Conservation (phyloP, 164 flowering plant genomes). For the Vitis riparia region DNA sequence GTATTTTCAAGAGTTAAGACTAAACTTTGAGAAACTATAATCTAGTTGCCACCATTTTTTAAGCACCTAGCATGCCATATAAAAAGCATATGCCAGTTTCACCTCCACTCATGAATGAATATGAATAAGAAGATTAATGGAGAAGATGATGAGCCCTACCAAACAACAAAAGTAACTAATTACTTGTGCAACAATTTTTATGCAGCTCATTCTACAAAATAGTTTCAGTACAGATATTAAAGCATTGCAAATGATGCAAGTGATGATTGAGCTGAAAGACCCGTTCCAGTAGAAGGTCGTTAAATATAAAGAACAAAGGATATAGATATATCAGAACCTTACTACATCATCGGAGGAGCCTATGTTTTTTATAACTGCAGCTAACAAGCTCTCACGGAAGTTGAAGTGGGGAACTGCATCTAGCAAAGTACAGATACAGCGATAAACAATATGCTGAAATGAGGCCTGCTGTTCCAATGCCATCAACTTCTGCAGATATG, state of each 20-base stretch:
- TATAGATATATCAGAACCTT: conserved; percentile 44
- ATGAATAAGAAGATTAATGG: too few species aligned
- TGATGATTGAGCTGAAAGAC: neutral
- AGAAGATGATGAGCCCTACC: too few species aligned
- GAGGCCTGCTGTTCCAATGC: conserved; percentile 43
- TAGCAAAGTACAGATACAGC: conserved; percentile 82
- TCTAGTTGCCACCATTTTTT: too few species aligned
- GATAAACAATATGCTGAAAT: conserved; percentile 60
- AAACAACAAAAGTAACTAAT: too few species aligned
- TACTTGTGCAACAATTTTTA: too few species aligned
- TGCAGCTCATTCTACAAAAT: too few species aligned
- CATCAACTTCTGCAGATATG: conserved; percentile 78
- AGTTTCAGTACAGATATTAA: neutral
- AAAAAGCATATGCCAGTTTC: too few species aligned
- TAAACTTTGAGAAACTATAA: too few species aligned
- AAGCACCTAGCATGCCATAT: too few species aligned
- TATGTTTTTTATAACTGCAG: conserved; percentile 59
- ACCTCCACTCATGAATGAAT: too few species aligned
- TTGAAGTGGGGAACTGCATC: conserved; percentile 94
- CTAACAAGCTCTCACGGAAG: conserved; percentile 71
- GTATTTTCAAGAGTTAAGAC: too few species aligned
- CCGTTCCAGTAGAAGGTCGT: neutral
- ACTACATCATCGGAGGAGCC: conserved; percentile 70
- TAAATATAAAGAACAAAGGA: neutral
- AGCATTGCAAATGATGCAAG: neutral